These are phyloP conservation scores for Grosmannia huntii DNA, from an alignment of 2,329 filamentous ascomycete species.

Conservation along the genomic window DNA sequence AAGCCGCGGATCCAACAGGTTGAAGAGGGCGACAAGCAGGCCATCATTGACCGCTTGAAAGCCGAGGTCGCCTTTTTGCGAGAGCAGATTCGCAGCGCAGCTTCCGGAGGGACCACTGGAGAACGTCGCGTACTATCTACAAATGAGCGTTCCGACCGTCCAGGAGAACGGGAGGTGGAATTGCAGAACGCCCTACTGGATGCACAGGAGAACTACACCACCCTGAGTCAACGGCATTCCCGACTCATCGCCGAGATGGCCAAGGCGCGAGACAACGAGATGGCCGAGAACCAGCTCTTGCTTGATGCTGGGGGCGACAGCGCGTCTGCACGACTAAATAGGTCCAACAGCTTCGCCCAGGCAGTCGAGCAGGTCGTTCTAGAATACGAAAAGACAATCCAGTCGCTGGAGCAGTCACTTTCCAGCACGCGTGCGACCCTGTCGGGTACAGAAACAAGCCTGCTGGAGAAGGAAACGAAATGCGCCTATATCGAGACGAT, in stretches of 20 bases:
- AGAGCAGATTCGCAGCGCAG: slow-evolving; percentile 78
- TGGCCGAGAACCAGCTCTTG: slow-evolving; percentile 40
- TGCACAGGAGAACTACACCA: slow-evolving; percentile 85
- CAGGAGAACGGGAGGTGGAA: slow-evolving; percentile 75
- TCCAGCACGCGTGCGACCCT: slow-evolving; percentile 77
- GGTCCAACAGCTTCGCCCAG: slow-evolving; percentile 90
- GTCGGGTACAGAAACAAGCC: slow-evolving; percentile 68
- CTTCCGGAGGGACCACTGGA: slow-evolving; percentile 43
- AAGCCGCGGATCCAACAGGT: slow-evolving; percentile 92
- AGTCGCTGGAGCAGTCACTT: slow-evolving; percentile 80
- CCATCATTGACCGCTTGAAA: slow-evolving; percentile 82
- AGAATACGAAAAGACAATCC: slow-evolving; percentile 98
- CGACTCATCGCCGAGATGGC: slow-evolving; percentile 90
- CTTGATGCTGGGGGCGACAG: slow-evolving; percentile 59
- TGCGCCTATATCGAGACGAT: slow-evolving; percentile 89
- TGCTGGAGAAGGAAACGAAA: slow-evolving; percentile 88
- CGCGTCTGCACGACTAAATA: slow-evolving; percentile 76
- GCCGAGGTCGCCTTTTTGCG: slow-evolving; percentile 88
- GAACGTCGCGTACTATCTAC: slow-evolving; percentile 40
- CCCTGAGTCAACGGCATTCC: slow-evolving; percentile 85
- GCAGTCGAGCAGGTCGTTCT: slow-evolving; percentile 92
- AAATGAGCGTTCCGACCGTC: slow-evolving; percentile 64
- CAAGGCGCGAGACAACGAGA: slow-evolving; percentile 62
- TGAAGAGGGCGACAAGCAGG: slow-evolving; percentile 89
- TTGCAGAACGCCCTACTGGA: slow-evolving; percentile 90